Evolutionary conservation across 257 asterid genomes (phyloP).

Genomic region (Salvia hispanica): DNA sequence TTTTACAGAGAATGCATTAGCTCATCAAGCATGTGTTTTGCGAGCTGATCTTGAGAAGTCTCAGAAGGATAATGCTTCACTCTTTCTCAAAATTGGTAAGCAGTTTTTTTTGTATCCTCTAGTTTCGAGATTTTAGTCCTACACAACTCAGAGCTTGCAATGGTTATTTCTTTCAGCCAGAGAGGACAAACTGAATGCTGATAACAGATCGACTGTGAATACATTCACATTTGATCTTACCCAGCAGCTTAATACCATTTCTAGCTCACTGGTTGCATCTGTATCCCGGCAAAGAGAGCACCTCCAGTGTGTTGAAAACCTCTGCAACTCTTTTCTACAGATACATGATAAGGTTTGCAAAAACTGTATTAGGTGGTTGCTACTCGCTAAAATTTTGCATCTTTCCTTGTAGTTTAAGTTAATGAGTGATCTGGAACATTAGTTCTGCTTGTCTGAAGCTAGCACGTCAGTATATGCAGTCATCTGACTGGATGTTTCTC

Average conservation of each 20-base stretch:
- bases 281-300: constrained; percentile 63
- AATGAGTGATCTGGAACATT: no score
- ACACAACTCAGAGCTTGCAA: no score
- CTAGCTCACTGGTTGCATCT: constrained; percentile 55
- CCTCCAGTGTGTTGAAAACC: constrained; percentile 59
- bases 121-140: not conserved
- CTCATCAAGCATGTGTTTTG: constrained; percentile 77
- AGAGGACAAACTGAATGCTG: constrained; percentile 67
- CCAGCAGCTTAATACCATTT: constrained; percentile 61
- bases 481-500: no score
- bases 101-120: not conserved
- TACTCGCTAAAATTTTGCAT: constrained; percentile 30
- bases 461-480: no score
- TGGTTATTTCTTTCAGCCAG: constrained; percentile 49
- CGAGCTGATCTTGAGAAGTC: constrained; percentile 83
- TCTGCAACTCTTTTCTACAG: constrained; percentile 53
- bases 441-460: constrained; percentile 28
- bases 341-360: no score
- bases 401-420: constrained; percentile 18
- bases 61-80: constrained; percentile 61
- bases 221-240: constrained; percentile 65
- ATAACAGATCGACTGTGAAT: constrained; percentile 61
- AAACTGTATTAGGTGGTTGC: no score
- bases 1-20: constrained; percentile 68
- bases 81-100: constrained; percentile 70